phyloP scores from a whole-genome alignment of 2,329 filamentous ascomycete genomes.

The Atkinsonella texensis region DNA sequence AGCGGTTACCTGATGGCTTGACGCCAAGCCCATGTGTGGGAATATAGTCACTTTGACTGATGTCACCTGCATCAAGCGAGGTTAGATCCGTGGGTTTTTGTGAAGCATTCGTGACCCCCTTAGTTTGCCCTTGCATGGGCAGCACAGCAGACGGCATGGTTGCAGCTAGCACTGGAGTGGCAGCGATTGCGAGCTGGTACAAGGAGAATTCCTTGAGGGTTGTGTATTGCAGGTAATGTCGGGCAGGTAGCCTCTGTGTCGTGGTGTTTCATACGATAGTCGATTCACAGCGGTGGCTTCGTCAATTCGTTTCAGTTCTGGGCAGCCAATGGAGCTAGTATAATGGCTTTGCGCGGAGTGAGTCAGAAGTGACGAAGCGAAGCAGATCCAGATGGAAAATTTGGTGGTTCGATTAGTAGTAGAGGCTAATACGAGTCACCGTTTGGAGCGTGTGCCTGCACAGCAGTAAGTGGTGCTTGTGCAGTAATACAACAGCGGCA shows the following conservation, averaged over 20 bases:
- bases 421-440: not conserved
- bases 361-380: not conserved
- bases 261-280: not conserved
- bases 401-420: not conserved
- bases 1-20: slow-evolving; percentile 78
- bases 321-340: not conserved
- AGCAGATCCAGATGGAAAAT: not conserved
- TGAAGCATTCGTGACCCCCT: not conserved
- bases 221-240: not conserved
- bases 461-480: not conserved
- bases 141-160: slow-evolving; percentile 4
- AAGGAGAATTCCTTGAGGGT: not conserved
- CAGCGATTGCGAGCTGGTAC: not conserved
- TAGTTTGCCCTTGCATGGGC: not conserved
- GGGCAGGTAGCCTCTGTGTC: not conserved
- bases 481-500: not conserved
- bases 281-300: not conserved
- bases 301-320: not conserved
- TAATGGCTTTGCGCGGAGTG: not conserved
- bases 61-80: not conserved
- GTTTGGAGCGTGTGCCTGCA: not conserved
- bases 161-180: not conserved
- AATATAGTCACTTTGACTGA: slow-evolving; percentile 34
- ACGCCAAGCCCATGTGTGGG: slow-evolving; percentile 72
- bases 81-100: not conserved